Base-by-base conservation (phyloP, 1,284 basidiomycete species). In the Trichosporon sp. region DNA sequence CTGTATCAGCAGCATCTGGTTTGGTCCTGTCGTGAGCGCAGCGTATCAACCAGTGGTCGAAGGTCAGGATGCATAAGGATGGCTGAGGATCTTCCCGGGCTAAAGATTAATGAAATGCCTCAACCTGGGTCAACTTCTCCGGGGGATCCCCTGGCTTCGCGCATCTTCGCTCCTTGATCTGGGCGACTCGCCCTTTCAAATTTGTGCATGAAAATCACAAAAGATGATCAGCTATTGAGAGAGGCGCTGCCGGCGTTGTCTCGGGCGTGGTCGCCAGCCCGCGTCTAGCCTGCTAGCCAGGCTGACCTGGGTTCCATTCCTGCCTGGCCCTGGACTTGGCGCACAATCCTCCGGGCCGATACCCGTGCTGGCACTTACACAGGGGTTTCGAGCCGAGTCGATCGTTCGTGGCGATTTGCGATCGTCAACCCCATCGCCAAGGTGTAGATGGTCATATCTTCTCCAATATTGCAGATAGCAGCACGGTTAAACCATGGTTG, bases 41-140 rank as follows among this genome's bases (percentile, higher is more conserved):
- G 43, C 43, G 43, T 46, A 46, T 26, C 51, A 7, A 4, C 19
- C n/a, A 19, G n/a, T 51, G n/a, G 48, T 16, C 35, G n/a, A 16
- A 19, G 12, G 48, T 51, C 48, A 54, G 19, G 51, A 54, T 21
- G 51, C 51, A 54, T 54, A 54, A 54, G n/a, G 19, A 54, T 54
- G 51, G 51, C 51, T 54, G 51, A 54, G 51, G 51, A 54, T 54
- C 51, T 3, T 16, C 51, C 19, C 19, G 51, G 51, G 21, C 6
- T 26, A 26, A 54, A 7, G 51, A 51, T 54, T 11, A 26, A 21
- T 54, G 51, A 54, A 26, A 54, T 54, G 21, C 21, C 51, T 26
- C 51, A 48, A 16, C 19, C 46, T 48, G 46, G 16, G 3, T n/a
- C 16, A n/a, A n/a, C 16, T 4, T n/a, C 8, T 16, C 46, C 46